Evolutionary conservation across 495 filamentous ascomycete species (phyloP), one percentile per base, ranked within the genome.

Genomic region (Hypoxylon intermedium): DNA sequence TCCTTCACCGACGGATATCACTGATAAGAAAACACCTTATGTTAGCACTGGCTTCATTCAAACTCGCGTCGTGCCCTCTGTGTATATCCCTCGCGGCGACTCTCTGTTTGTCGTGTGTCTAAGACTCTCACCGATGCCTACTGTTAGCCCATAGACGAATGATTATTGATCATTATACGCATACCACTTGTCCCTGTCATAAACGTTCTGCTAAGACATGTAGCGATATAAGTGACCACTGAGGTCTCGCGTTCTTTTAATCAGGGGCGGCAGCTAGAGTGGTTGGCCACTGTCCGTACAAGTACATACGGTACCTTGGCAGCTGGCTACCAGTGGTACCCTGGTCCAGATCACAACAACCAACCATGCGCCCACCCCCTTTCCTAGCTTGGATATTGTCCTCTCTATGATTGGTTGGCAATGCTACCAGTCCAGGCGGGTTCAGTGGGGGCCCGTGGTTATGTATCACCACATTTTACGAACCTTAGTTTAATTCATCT

Each of bases 371-470:
- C n/a, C n/a, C n/a, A n/a, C n/a, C n/a, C n/a, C 38, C 46, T 56
- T 62, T 62, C 52, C 52, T 15, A 52, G 47, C 45, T 56, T 56
- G 52, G 46, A 51, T 44, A 47, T 15, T 16, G 12, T 33, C 20
- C 13, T 4, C 45, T 31, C 40, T 49, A 26, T 62, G 30, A 62
- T 62, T 62, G 59, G 59, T 46, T 24, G 9, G 40, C 18, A 23
- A 5, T 40, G 9, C 36, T 24, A 33, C 2, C 5, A 12, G 2
- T n/a, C n/a, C 4, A 37, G n/a, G 2, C 16, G 36, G 34, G 12
- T 16, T 16, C 2, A 13, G 15, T 15, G 36, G 36, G 36, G 9
- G 13, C 36, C 16, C 2, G 16, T 37, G n/a, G n/a, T n/a, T n/a
- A n/a, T n/a, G n/a, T n/a, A n/a, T n/a, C n/a, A n/a, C n/a, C n/a